Conservation (phyloP, 192 early-diverging fungal genomes). For the Jimgerdemannia lactiflua region DNA sequence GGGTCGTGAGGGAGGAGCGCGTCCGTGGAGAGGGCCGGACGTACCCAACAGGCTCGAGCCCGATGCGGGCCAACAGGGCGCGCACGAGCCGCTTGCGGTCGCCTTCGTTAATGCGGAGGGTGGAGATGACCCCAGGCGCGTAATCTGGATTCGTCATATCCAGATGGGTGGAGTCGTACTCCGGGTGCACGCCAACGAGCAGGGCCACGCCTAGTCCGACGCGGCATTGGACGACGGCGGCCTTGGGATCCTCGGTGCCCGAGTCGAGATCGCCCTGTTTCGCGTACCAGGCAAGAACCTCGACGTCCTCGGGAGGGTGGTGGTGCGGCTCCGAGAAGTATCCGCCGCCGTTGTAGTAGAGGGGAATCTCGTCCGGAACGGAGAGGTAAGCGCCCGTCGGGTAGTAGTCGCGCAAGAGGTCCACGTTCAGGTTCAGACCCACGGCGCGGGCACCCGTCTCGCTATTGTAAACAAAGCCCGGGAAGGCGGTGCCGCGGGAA, state of each 20-base stretch:
- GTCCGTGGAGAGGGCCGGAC: slow-evolving; percentile 10
- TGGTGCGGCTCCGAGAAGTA: slow-evolving; percentile 51
- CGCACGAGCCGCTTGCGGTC: slow-evolving; percentile 53
- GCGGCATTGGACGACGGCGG: slow-evolving; percentile 65
- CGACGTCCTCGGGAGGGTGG: slow-evolving; percentile 13
- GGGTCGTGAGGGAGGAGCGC: neutral
- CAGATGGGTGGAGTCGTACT: slow-evolving; percentile 63
- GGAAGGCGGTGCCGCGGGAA: slow-evolving; percentile 70
- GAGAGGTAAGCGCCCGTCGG: neutral
- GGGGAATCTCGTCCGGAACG: slow-evolving; percentile 12
- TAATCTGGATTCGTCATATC: slow-evolving; percentile 47
- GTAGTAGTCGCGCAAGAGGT: neutral
- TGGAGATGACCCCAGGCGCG: slow-evolving; percentile 39
- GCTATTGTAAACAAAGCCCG: slow-evolving; percentile 83
- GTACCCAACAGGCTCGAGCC: slow-evolving; percentile 49
- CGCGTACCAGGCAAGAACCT: slow-evolving; percentile 38
- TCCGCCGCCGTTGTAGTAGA: slow-evolving; percentile 76
- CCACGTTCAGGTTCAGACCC: slow-evolving; percentile 36
- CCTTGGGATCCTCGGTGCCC: slow-evolving; percentile 21
- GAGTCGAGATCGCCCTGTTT: slow-evolving; percentile 21
- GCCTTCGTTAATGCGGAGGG: slow-evolving; percentile 42
- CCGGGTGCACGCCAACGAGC: slow-evolving; percentile 80
- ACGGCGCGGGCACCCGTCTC: slow-evolving; percentile 73
- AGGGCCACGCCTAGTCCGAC: slow-evolving; percentile 70
- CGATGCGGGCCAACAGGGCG: slow-evolving; percentile 59